Percentiles rank a stretch among this genome's conserved stretches.
These are phyloP conservation scores for Malbranchea zuffiana DNA, from an alignment of 2,329 filamentous ascomycete genomes.

Conservation along the genomic window DNA sequence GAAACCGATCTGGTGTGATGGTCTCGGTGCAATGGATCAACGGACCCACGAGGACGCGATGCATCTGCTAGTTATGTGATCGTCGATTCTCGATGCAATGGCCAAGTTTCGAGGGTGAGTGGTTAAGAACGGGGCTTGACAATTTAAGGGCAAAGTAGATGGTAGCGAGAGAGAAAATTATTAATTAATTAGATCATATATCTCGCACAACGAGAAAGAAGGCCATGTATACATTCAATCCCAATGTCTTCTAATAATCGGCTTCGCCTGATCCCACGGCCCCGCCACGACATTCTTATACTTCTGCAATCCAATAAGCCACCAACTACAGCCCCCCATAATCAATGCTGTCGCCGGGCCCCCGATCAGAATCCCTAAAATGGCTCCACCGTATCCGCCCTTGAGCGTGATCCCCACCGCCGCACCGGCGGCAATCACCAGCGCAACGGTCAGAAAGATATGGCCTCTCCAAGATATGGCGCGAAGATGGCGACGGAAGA, in stretches of 20 bases:
- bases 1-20: too few relatives aligned
- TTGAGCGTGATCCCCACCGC: slow-evolving; percentile 56
- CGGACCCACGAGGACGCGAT: too few relatives aligned
- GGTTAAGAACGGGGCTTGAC: too few relatives aligned
- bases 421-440: slow-evolving; percentile 69
- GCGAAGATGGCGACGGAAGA: slow-evolving; percentile 80
- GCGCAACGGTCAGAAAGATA: slow-evolving; percentile 58
- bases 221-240: slow-evolving; percentile 21
- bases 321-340: slow-evolving; percentile 95
- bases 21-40: too few relatives aligned
- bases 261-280: slow-evolving; percentile 91
- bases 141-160: too few relatives aligned
- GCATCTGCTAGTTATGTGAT: too few relatives aligned
- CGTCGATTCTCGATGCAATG: too few relatives aligned
- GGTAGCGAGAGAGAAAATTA: too few relatives aligned
- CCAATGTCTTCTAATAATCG: slow-evolving; percentile 40
- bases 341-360: slow-evolving; percentile 62
- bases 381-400: slow-evolving; percentile 44
- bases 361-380: slow-evolving; percentile 66
- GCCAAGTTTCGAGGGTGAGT: too few relatives aligned
- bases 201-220: slow-evolving; percentile 1
- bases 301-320: slow-evolving; percentile 91
- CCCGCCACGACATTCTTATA: slow-evolving; percentile 99
- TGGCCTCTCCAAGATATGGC: slow-evolving; percentile 76
- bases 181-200: too few relatives aligned